Evolutionary conservation across 371 early-diverging fungal genomes (phyloP), one percentile per base, ranked within the genome.

Genomic region (Mortierella sp.): DNA sequence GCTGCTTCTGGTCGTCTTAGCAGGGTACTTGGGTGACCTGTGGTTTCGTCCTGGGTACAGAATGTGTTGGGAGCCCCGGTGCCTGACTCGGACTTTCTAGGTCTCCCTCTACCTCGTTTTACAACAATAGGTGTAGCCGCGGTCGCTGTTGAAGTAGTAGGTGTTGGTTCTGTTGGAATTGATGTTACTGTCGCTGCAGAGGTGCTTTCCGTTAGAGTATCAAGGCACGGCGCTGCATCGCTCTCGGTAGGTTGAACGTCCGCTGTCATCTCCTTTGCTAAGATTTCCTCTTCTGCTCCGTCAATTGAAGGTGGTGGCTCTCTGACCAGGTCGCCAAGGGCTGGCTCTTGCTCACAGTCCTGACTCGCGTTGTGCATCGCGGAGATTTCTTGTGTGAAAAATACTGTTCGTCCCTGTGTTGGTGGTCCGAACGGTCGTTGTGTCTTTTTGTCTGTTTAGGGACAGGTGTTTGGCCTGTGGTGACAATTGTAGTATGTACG

Each of bases 21-120:
- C 14, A 16, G 3, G 44, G n/a, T 3, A 16, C 56, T 24, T 38
- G 35, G 24, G 35, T 11, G 65, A 21, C 41, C 58, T 27, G 6
- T 11, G 41, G 21, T 58, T 21, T 18, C 27, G 0, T 21, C 12
- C 21, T 54, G 58, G 24, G 32, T 18, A 8, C 38, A 6, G 6
- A 63, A 2, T 4, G 60, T 14, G 14, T 29, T 14, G 32, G 24
- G 35, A 38, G 35, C n/a, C 27, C 6, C n/a, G 35, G 32, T 27
- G 16, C 29, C 21, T n/a, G 51, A 16, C 21, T 65, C 51, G 29
- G 10, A n/a, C 49, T 76, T 81, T 44, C 71, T 60, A 32, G 81
- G 81, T 49, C 81, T 76, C 14, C 81, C 81, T 12, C 81, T 72
- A 11, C 74, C 76, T 3, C 81, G 81, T 32, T 76, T 81, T 24